Evolutionary conservation across 805 yeast species (phyloP).

Genomic region (Metschnikowia bowlesiae): DNA sequence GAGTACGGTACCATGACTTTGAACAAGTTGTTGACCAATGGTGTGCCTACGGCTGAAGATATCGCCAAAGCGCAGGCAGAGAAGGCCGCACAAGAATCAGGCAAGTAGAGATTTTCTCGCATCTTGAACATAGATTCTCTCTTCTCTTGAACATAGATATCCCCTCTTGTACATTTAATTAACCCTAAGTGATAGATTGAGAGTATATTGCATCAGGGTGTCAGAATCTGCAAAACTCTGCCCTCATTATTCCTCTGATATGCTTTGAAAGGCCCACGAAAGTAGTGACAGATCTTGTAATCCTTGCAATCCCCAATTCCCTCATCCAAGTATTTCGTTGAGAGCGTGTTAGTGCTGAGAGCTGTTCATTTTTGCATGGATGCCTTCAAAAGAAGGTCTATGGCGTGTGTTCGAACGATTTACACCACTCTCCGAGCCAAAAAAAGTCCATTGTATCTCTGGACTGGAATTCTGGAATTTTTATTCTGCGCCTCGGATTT

Average conservation of each 20-base stretch:
- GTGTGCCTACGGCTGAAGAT: constrained; percentile 72
- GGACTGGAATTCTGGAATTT: too few species aligned
- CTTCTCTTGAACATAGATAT: background rate
- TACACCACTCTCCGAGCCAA: background rate
- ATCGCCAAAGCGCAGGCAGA: constrained; percentile 41
- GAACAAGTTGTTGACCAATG: constrained; percentile 81
- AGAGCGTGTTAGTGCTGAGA: background rate
- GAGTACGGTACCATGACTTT: constrained; percentile 77
- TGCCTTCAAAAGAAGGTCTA: background rate
- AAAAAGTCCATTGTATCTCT: too few species aligned
- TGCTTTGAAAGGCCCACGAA: background rate
- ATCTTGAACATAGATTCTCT: constrained; percentile 10
- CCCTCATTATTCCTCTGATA: background rate
- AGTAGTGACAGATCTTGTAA: background rate
- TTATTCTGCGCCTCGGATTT: too few species aligned
- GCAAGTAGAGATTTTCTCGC: background rate
- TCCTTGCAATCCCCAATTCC: background rate
- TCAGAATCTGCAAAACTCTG: too few species aligned
- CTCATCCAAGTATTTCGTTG: background rate
- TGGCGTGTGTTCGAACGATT: too few species aligned
- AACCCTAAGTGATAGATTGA: background rate
- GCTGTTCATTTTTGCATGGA: background rate
- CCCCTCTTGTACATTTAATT: background rate
- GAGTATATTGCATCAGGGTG: too few species aligned
- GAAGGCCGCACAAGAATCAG: constrained; percentile 17